Evolutionary conservation across 2,329 filamentous ascomycete species (phyloP), one percentile per base, ranked within the genome.

Genomic region (Scleromitrula shiraiana): DNA sequence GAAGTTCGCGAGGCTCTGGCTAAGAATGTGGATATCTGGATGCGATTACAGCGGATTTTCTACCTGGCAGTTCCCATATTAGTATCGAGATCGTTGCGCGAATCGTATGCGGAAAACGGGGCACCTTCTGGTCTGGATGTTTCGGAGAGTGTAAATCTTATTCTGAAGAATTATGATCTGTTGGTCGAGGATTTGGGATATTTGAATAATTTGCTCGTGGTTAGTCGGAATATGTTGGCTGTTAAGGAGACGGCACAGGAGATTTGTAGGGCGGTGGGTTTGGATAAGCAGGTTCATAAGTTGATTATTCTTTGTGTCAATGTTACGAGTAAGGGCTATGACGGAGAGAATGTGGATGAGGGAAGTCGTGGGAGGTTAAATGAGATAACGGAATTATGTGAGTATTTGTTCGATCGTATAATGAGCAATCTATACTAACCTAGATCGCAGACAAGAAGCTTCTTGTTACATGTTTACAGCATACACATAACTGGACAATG

Each of bases 401-500:
- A 57, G 77, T 59, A 36, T 40, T 12, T n/a, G n/a, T n/a, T n/a
- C n/a, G n/a, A n/a, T n/a, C n/a, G n/a, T n/a, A n/a, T n/a, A n/a
- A n/a, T n/a, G n/a, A 7, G 27, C 10, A 10, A 12, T 9, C 6
- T 41, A 32, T 19, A 39, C 23, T 42, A 23, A 30, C 14, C 20
- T 38, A n/a, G n/a, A 45, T 15, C 6, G 35, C 52, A 82, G 78
- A 80, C 62, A 83, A 84, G 56, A 83, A 82, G 58, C 67, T 84
- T 1, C 68, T 84, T 2, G 79, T 84, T 2, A 83, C 80, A 0
- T 78, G 77, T 2, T 65, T 84, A 10, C 80, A 84, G 57, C 79
- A 83, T 61, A 76, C 78, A 2, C 80, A 83, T 55, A 84, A 84
- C 61, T 83, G 80, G 78, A 81, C 78, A 1, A 79, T 80, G 48